These are phyloP conservation scores for Russula dissimulans DNA, from an alignment of 768 basidiomycete species.

Conservation along the genomic window DNA sequence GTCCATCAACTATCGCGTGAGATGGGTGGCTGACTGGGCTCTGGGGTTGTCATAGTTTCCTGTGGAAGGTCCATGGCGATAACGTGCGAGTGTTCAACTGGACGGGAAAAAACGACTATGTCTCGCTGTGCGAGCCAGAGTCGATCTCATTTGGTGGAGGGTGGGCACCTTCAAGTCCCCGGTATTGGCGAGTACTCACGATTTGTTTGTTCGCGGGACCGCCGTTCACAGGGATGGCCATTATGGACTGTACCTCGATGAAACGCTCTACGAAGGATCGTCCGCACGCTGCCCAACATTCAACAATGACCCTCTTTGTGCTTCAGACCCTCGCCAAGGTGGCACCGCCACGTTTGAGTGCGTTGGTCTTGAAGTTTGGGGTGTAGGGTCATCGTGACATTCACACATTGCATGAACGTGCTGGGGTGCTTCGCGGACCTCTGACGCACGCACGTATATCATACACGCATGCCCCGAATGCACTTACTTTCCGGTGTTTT, in stretches of 20 bases:
- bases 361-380: constrained; percentile 90
- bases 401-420: constrained; percentile 7
- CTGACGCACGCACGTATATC: not conserved
- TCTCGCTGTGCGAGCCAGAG: constrained; percentile 72
- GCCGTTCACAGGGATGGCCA: constrained; percentile 54
- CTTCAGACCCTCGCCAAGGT: constrained; percentile 31
- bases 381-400: constrained; percentile 35
- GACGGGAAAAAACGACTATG: constrained; percentile 87
- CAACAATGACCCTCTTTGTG: constrained; percentile 75
- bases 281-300: constrained; percentile 83
- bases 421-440: constrained; percentile 1
- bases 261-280: constrained; percentile 71
- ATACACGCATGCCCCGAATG: not conserved
- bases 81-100: constrained; percentile 60
- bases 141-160: constrained; percentile 90
- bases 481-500: not conserved
- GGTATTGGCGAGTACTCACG: not conserved
- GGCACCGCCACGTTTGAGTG: constrained; percentile 71
- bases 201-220: not conserved
- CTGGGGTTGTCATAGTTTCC: constrained; percentile 42
- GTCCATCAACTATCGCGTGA: too few species aligned
- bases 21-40: not conserved
- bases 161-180: constrained; percentile 34
- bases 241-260: constrained; percentile 85
- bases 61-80: constrained; percentile 52